These are phyloP conservation scores for Raphanus raphanistrum DNA, from an alignment of 345 rosid genomes.

Conservation along the genomic window DNA sequence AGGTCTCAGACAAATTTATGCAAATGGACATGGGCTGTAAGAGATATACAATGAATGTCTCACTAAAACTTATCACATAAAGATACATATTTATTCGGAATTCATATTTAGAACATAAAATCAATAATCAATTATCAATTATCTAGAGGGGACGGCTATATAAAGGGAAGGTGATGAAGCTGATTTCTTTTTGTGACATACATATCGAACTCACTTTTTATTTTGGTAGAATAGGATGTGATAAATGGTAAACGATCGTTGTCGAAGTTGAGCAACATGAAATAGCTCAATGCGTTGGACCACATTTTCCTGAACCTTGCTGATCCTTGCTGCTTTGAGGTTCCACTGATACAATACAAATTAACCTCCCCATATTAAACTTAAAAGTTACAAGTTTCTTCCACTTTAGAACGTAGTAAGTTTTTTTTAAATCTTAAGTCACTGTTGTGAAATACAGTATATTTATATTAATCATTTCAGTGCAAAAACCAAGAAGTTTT, in stretches of 20 bases:
- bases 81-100: too few species aligned
- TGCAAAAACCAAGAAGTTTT: neutral
- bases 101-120: too few species aligned
- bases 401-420: neutral
- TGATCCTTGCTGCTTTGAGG: conserved; percentile 27
- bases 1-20: too few species aligned
- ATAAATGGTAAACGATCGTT: conserved; percentile 13
- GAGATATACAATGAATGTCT: too few species aligned
- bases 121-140: too few species aligned
- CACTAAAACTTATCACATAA: too few species aligned
- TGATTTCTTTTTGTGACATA: too few species aligned
- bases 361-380: conserved; percentile 12
- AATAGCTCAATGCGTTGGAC: conserved; percentile 17
- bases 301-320: conserved; percentile 23
- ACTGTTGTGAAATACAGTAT: neutral
- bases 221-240: neutral
- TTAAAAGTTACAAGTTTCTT: conserved; percentile 19
- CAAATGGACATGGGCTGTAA: too few species aligned
- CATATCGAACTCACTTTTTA: too few species aligned
- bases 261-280: conserved; percentile 16
- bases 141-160: too few species aligned
- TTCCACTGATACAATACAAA: neutral
- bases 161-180: too few species aligned
- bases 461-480: neutral
- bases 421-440: neutral